phyloP scores from a whole-genome alignment of 2,329 filamentous ascomycete species.

The Epichloe aotearoae region DNA sequence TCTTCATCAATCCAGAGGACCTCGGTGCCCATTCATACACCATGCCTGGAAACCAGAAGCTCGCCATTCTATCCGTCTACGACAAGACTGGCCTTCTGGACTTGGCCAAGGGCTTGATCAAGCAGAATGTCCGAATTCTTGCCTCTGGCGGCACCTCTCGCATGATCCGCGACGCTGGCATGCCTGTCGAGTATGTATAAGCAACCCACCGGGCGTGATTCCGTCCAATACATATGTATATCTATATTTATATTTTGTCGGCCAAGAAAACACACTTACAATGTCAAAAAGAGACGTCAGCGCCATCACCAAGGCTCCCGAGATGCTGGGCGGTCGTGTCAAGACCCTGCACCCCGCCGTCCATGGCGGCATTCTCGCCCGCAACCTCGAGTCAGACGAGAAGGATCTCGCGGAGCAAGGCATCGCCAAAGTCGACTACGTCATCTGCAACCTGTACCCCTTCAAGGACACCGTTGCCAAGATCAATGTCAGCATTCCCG shows the following conservation, averaged over 20 bases:
- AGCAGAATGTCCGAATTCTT: slow-evolving; percentile 82
- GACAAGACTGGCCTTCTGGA: slow-evolving; percentile 96
- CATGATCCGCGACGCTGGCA: slow-evolving; percentile 92
- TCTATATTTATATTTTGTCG: too few relatives aligned
- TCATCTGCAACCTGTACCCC: slow-evolving; percentile 97
- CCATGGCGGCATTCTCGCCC: slow-evolving; percentile 80
- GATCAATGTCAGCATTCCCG: slow-evolving; percentile 89
- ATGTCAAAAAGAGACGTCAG: slow-evolving; percentile 59
- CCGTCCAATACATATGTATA: too few relatives aligned
- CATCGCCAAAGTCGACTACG: slow-evolving; percentile 89
- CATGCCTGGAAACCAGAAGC: slow-evolving; percentile 36
- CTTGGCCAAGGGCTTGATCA: slow-evolving; percentile 76
- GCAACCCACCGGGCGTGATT: background rate
- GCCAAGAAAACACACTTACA: too few relatives aligned
- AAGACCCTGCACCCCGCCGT: slow-evolving; percentile 97
- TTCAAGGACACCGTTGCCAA: slow-evolving; percentile 98
- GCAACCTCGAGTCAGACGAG: slow-evolving; percentile 88
- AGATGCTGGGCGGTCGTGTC: slow-evolving; percentile 76
- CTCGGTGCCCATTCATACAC: slow-evolving; percentile 11
- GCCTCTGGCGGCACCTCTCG: slow-evolving; percentile 91
- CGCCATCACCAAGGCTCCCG: slow-evolving; percentile 89
- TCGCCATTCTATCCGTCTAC: slow-evolving; percentile 93
- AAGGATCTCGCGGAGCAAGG: slow-evolving; percentile 92
- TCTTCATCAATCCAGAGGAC: background rate
- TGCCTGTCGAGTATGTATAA: slow-evolving; percentile 71